Percentiles rank a stretch among this genome's conserved stretches.
These are phyloP conservation scores for Biscutella laevigata DNA, from an alignment of 441 rosid genomes.

Conservation along the genomic window DNA sequence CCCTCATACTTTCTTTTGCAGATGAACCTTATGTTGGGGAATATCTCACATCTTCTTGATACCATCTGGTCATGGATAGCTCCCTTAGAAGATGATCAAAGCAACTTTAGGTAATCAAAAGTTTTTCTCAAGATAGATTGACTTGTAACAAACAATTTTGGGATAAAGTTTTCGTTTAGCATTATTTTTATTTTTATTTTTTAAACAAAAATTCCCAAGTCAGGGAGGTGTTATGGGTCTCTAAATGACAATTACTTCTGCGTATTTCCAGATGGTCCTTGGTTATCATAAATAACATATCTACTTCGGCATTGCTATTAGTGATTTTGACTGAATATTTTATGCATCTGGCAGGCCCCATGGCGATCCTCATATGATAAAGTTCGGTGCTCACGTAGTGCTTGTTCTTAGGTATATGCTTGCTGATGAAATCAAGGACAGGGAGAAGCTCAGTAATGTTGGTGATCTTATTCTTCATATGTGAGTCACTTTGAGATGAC, in stretches of 20 bases:
- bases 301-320: background rate
- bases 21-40: slow-evolving; percentile 95
- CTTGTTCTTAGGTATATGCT: slow-evolving; percentile 82
- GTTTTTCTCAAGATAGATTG: slow-evolving; percentile 6
- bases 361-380: slow-evolving; percentile 94
- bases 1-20: slow-evolving; percentile 31
- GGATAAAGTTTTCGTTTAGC: background rate
- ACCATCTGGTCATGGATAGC: slow-evolving; percentile 96
- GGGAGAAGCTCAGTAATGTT: slow-evolving; percentile 76
- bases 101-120: slow-evolving; percentile 54
- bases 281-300: background rate
- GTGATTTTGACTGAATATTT: slow-evolving; percentile 15
- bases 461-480: slow-evolving; percentile 90
- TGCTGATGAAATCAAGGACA: slow-evolving; percentile 65
- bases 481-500: slow-evolving; percentile 38
- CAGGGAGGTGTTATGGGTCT: slow-evolving; percentile 3
- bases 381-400: slow-evolving; percentile 91
- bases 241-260: slow-evolving; percentile 1
- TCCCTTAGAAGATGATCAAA: slow-evolving; percentile 80
- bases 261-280: background rate
- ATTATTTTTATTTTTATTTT: background rate
- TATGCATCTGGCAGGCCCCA: slow-evolving; percentile 66
- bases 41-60: slow-evolving; percentile 83
- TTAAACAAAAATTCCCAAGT: background rate
- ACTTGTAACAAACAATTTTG: background rate